Conservation (phyloP, 164 flowering plant species). For the Tetrastigma voinierianum region DNA sequence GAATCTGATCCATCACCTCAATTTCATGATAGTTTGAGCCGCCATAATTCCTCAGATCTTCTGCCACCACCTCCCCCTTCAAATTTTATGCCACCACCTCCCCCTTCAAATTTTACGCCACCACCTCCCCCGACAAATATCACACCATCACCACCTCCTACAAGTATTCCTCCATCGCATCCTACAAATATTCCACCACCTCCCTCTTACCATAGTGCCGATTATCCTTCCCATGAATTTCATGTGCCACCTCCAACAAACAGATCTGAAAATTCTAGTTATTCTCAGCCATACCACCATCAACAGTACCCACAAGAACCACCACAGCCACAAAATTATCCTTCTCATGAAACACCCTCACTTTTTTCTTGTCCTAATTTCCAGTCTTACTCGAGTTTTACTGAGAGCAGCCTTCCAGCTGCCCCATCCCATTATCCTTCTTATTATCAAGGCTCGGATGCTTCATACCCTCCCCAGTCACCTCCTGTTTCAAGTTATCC, state of each 20-base stretch:
- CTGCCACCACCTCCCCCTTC: constrained; percentile 20
- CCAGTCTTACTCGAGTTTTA: constrained; percentile 83
- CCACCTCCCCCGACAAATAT: constrained; percentile 4
- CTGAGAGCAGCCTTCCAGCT: constrained; percentile 74
- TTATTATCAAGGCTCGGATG: constrained; percentile 59
- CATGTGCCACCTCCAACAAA: constrained; percentile 44
- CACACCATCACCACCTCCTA: constrained; percentile 5
- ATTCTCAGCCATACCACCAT: constrained; percentile 48
- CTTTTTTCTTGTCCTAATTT: constrained; percentile 55
- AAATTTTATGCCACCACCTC: constrained; percentile 4
- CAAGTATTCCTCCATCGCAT: constrained; percentile 16
- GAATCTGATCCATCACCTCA: constrained; percentile 46
- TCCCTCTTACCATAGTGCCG: constrained; percentile 25
- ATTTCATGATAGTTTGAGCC: constrained; percentile 23
- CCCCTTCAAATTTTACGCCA: constrained; percentile 9
- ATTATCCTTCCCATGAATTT: constrained; percentile 50
- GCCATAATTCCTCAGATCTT: constrained; percentile 25
- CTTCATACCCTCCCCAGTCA: constrained; percentile 47
- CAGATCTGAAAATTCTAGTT: constrained; percentile 41
- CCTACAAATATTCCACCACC: constrained; percentile 19
- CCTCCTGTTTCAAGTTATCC: constrained; percentile 33
- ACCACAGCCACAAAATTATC: constrained; percentile 30
- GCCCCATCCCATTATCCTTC: constrained; percentile 68
- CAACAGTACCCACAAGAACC: constrained; percentile 45
- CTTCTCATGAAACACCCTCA: constrained; percentile 48